A percentile compares a stretch with the other conserved stretches of the same genome.
phyloP scores from a whole-genome alignment of 1,139 yeast species.

The Hansenula lynferdii region DNA sequence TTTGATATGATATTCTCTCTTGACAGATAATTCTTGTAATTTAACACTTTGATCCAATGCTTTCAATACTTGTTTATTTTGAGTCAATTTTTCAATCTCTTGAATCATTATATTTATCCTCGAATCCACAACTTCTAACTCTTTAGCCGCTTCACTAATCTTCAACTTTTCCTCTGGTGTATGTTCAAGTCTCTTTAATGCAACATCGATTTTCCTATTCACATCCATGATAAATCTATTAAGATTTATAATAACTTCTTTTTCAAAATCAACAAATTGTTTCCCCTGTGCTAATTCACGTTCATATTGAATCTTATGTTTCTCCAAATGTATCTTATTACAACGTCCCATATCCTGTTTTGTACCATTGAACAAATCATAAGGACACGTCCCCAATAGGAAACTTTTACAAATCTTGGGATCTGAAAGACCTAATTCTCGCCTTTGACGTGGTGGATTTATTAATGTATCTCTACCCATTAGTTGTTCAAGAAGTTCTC shows the following conservation, averaged over 20 bases:
- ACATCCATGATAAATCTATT: slow-evolving; percentile 55
- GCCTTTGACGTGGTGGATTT: slow-evolving; percentile 19
- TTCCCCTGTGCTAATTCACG: slow-evolving; percentile 52
- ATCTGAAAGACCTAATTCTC: slow-evolving; percentile 42
- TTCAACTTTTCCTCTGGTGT: slow-evolving; percentile 73
- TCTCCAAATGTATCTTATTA: slow-evolving; percentile 71
- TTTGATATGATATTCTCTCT: slow-evolving; percentile 46
- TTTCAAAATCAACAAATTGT: slow-evolving; percentile 62
- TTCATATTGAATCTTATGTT: slow-evolving; percentile 68
- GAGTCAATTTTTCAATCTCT: slow-evolving; percentile 58
- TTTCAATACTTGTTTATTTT: slow-evolving; percentile 45
- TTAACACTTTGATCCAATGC: slow-evolving; percentile 41
- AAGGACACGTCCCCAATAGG: slow-evolving; percentile 85
- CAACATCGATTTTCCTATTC: slow-evolving; percentile 59
- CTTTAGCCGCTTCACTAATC: slow-evolving; percentile 57
- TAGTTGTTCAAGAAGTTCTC: slow-evolving; percentile 71
- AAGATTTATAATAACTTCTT: slow-evolving; percentile 46
- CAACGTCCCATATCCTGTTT: slow-evolving; percentile 83
- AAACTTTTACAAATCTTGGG: slow-evolving; percentile 75
- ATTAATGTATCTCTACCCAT: slow-evolving; percentile 66
- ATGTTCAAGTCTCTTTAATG: slow-evolving; percentile 65
- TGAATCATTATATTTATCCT: slow-evolving; percentile 64
- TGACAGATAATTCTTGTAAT: slow-evolving; percentile 38
- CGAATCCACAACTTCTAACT: slow-evolving; percentile 63
- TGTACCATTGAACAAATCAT: slow-evolving; percentile 77